Evolutionary conservation across 345 rosid genomes (phyloP), one percentile per base, ranked within the genome.

Genomic region (Eucalyptus pauciflora): DNA sequence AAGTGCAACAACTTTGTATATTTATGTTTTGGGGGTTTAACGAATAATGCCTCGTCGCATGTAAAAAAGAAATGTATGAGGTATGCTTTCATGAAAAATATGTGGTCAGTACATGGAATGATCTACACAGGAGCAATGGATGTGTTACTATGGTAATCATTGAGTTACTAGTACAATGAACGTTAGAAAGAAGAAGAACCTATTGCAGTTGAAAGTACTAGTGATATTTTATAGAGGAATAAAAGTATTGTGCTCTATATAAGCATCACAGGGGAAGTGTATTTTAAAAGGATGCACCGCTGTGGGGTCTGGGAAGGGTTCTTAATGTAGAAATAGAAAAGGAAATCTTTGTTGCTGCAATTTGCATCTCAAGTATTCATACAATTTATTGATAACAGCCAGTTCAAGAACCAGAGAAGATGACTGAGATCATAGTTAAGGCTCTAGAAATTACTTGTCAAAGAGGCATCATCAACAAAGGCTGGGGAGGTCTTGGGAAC

Each of bases 401-500:
- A 51, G 92, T 95, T 92, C 92, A 92, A 93, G 90, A 95, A 90
- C 96, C 96, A 58, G 92, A 90, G 91, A 92, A 90, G 92, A 92
- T 95, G 97, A 95, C 97, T 52, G 92, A 93, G 87, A 92, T 90
- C 85, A 94, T 95, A 89, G 93, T 95, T 33, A 60, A 87, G 50
- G 97, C 96, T 88, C 91, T 94, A 89, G 94, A 93, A 89, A 89
- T 20, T 43, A 95, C 97, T 86, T 54, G 91, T 54, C 95, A 94
- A 90, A 94, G 97, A 92, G 97, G 96, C 90, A 93, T 95, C 92
- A 93, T 95, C 54, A 95, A 92, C 92, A 95, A 92, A 91, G 97
- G 97, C 80, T 95, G 97, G 97, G 95, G 96, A 81, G 97, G 97
- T 88, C 96, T 95, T 89, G 97, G 97, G 88, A 88, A 94, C 60